A percentile compares a stretch with the other conserved stretches of the same genome.
These are phyloP conservation scores for Raffaelea albimanens DNA, from an alignment of 2,329 filamentous ascomycete genomes.

Conservation along the genomic window DNA sequence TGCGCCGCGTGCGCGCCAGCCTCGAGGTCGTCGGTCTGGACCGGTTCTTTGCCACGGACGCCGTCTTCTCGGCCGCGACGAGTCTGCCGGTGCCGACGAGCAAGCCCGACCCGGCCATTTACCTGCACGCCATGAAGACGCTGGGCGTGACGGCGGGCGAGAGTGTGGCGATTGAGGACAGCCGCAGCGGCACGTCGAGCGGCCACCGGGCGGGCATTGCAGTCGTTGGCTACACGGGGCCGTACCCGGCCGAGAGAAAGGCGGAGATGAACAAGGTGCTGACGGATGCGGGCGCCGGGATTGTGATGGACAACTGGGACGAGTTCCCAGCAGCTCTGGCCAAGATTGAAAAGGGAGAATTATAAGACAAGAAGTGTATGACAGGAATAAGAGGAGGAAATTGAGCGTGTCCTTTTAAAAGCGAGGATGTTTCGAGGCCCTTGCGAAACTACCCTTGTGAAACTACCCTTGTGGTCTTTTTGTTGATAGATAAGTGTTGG, in stretches of 20 bases:
- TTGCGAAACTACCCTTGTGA: no score
- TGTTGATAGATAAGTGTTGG: no score
- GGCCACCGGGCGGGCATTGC: conserved; percentile 66
- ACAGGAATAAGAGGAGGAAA: not conserved
- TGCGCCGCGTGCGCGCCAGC: conserved; percentile 67
- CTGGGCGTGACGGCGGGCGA: conserved; percentile 63
- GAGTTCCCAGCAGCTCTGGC: conserved; percentile 41
- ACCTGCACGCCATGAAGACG: conserved; percentile 65
- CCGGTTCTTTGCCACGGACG: conserved; percentile 65
- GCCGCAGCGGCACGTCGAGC: conserved; percentile 73
- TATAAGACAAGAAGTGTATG: not conserved
- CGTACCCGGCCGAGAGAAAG: conserved; percentile 54
- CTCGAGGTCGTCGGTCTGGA: conserved; percentile 72
- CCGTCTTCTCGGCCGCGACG: conserved; percentile 74
- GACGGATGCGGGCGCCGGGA: conserved; percentile 49
- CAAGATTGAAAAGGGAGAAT: not conserved
- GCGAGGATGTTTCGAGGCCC: no score
- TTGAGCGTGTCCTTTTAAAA: no score
- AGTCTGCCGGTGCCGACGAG: conserved; percentile 70
- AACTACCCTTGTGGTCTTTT: no score
- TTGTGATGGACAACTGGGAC: conserved; percentile 52
- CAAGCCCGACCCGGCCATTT: conserved; percentile 87
- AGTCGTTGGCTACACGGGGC: conserved; percentile 77
- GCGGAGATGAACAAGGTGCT: conserved; percentile 56
- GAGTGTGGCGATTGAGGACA: conserved; percentile 79